Conservation (phyloP, 495 filamentous ascomycete species). For the Podospora didyma region DNA sequence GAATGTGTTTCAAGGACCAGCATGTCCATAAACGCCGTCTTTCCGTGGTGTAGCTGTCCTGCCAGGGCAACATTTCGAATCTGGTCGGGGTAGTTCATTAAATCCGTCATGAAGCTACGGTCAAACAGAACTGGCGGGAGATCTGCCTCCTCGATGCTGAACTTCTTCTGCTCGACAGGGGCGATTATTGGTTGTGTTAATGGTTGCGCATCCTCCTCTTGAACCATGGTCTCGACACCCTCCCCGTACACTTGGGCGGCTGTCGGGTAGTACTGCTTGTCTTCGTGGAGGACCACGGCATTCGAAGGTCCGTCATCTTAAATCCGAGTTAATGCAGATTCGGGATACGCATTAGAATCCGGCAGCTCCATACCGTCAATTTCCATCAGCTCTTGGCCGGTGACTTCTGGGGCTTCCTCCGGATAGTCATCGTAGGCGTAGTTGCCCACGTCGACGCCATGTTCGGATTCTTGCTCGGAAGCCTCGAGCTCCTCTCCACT, state of each 20-base stretch:
- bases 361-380: slow-evolving; percentile 62
- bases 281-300: slow-evolving; percentile 93
- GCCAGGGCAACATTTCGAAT: slow-evolving; percentile 87
- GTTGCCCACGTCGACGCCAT: slow-evolving; percentile 66
- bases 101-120: slow-evolving; percentile 84
- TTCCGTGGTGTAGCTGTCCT: slow-evolving; percentile 94
- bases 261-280: slow-evolving; percentile 98
- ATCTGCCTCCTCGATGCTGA: slow-evolving; percentile 86
- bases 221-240: slow-evolving; percentile 91
- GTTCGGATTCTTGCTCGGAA: slow-evolving; percentile 79
- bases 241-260: slow-evolving; percentile 91
- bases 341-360: slow-evolving; percentile 1
- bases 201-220: slow-evolving; percentile 95
- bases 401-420: slow-evolving; percentile 54
- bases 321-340: slow-evolving; percentile 6
- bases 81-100: slow-evolving; percentile 94
- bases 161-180: slow-evolving; percentile 91
- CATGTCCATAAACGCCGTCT: slow-evolving; percentile 99
- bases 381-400: slow-evolving; percentile 89
- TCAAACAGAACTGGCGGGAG: slow-evolving; percentile 84
- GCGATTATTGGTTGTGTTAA: slow-evolving; percentile 90
- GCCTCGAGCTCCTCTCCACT: slow-evolving; percentile 74
- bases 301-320: slow-evolving; percentile 87
- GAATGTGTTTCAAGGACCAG: slow-evolving; percentile 92
- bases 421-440: slow-evolving; percentile 79